Percentiles rank a stretch among this genome's conserved stretches.
Evolutionary conservation across 495 filamentous ascomycete genomes (phyloP).

Genomic region (Penicillium soppii): DNA sequence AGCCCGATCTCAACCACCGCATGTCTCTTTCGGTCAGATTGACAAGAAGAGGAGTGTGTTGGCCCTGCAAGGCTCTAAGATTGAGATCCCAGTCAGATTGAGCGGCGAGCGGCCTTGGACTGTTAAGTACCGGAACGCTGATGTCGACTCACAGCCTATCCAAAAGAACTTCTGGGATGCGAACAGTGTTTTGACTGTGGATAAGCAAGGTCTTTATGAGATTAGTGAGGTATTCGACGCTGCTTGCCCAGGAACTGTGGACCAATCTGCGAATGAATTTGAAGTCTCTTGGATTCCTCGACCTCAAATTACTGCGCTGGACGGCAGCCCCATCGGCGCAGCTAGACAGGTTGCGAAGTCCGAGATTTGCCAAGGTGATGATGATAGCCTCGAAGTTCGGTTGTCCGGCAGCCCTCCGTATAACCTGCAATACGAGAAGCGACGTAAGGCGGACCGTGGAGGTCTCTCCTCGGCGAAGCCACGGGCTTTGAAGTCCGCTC

Average conservation of each 20-base stretch:
- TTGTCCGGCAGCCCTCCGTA: conserved; percentile 84
- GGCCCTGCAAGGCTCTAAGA: conserved; percentile 69
- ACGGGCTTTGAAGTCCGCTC: conserved; percentile 68
- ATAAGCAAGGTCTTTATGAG: conserved; percentile 69
- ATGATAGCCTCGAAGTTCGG: conserved; percentile 78
- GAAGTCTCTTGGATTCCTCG: conserved; percentile 80
- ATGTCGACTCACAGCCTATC: conserved; percentile 40
- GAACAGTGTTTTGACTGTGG: conserved; percentile 70
- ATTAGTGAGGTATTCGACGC: conserved; percentile 73
- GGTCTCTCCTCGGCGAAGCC: conserved; percentile 58
- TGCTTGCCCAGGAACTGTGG: conserved; percentile 76
- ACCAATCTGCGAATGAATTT: conserved; percentile 69
- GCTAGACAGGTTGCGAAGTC: conserved; percentile 60
- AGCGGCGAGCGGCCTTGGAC: conserved; percentile 82
- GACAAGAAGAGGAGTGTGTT: conserved; percentile 71
- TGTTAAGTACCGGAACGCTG: conserved; percentile 67
- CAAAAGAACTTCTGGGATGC: conserved; percentile 54
- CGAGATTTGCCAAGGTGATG: conserved; percentile 92
- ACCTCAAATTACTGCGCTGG: conserved; percentile 66
- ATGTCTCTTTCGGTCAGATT: conserved; percentile 76
- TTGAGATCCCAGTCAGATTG: conserved; percentile 77
- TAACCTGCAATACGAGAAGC: conserved; percentile 75
- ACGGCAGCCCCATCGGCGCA: conserved; percentile 55
- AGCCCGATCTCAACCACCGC: conserved; percentile 82
- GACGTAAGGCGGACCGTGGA: conserved; percentile 61